Base-by-base conservation (phyloP, 257 asterid species). In the Primulina eburnea region DNA sequence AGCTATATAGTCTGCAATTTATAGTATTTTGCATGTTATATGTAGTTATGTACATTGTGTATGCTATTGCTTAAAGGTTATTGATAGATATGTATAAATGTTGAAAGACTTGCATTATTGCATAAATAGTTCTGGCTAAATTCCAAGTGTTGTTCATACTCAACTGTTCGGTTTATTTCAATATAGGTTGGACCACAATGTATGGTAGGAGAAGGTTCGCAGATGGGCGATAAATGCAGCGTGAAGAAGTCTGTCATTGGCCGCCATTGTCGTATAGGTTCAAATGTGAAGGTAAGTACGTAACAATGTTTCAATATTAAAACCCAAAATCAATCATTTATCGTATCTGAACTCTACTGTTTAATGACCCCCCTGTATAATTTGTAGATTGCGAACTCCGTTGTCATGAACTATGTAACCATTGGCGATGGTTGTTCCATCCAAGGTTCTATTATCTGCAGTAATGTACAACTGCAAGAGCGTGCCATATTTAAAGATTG, bases 211-310 rank as follows among this genome's bases (percentile, higher is more conserved):
- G 97, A 94, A 83, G 97, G 99, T 70, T 88, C 95, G 17, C 86
- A 86, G 73, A 85, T 91, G 95, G 97, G 96, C 38, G 99, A 94
- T 77, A 94, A 94, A 76, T 91, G 99, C 86, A 94, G 97, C 6
- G 96, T 94, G 76, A 94, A 94, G 78, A 91, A 88, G 75, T 94
- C 99, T 40, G 90, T 91, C 76, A 91, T 94, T 71, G 99, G 99
- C 37, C 96, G 93, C 21, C 99, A 94, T 83, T 94, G 97, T 74
- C 93, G 97, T 67, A 91, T 94, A 64, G 97, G 97, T 73, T 94
- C 99, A 58, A 94, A 94, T 76, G 97, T 94, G 50, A 94, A 94
- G 97, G 99, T 89, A 85, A n/a, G 97, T 89, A 84, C 21, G 26
- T 55, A 33, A 34, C 65, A 50, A 30, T 20, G 29, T 52, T 75